Base-by-base conservation (phyloP, 169 alveolate genomes). In the Cryptosporidium canis region DNA sequence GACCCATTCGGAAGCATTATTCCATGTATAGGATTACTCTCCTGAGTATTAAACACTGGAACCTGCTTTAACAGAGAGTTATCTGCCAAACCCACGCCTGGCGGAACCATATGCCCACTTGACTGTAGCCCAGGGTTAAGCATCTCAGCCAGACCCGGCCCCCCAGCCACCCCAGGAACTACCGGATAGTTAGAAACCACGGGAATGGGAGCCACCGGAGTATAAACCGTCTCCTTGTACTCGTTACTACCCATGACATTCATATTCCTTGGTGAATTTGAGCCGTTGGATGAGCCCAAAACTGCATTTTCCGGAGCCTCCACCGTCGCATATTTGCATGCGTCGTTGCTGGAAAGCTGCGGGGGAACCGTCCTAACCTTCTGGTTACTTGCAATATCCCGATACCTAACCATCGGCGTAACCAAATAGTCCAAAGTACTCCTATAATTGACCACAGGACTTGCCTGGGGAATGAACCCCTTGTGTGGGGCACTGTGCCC, bases 401-500 rank as follows among this genome's bases (percentile, higher is more conserved):
- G 33, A 18, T 77, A 77, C 43, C 87, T 77, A 12, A 77, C 87
- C 87, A 77, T 37, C 8, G 87, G 87, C 3, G 87, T 77, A 9
- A 77, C 87, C 9, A 77, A 47, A 58, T 77, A 77, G 11, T 77
- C 87, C 35, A 77, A 61, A 14, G 87, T 58, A 61, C 77, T 58
- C 35, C 87, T 77, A 61, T 61, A 77, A 41, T 77, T 77, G 8
- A 77, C 35, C 21, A 77, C 72, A 3, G 87, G 87, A 0, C 87
- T 77, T 9, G 87, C 87, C 39, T 77, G 87, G 9, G 87, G 64
- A 18, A 77, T 77, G 18, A 77, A 77, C 29, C 70, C 72, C 9
- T 41, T 77, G 5, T 51, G 63, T 18, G 47, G 2, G 8, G 6
- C 67, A 18, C 14, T 41, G 27, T 47, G n/a, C n/a, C 53, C 58